Conservation (phyloP, 805 yeast genomes). For the Cyberlindnera galapagoensis region DNA sequence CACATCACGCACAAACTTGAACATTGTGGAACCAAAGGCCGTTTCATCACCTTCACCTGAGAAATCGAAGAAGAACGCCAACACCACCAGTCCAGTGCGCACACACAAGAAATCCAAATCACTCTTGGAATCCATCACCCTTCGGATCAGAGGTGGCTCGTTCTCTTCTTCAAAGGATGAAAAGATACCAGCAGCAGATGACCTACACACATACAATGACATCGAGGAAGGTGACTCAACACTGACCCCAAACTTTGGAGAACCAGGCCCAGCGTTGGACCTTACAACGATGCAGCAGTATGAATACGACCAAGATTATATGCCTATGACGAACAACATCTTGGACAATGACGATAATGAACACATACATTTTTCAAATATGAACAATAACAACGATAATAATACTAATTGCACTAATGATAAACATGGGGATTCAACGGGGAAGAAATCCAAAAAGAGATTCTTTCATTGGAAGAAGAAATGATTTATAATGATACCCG, state of each 20-base stretch:
- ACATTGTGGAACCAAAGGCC: conserved; percentile 2
- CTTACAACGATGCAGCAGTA: conserved; percentile 20
- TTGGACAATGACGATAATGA: not conserved
- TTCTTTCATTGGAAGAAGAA: conserved; percentile 13
- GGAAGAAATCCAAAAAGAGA: conserved; percentile 8
- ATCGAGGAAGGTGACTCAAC: conserved; percentile 19
- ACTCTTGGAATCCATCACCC: conserved; percentile 13
- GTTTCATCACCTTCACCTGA: conserved; percentile 5
- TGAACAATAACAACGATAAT: not conserved
- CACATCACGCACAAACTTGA: not conserved
- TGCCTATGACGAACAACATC: not conserved
- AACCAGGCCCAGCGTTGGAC: conserved; percentile 25
- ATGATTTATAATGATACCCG: conserved; percentile 2
- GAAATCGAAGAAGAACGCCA: conserved; percentile 7
- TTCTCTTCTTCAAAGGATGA: conserved; percentile 9
- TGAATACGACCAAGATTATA: conserved; percentile 66
- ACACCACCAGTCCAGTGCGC: conserved; percentile 1
- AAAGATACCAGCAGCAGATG: not conserved
- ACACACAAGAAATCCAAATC: conserved; percentile 21
- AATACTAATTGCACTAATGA: not conserved
- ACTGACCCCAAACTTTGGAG: conserved; percentile 22
- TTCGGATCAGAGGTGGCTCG: conserved; percentile 17
- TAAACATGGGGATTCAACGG: not conserved
- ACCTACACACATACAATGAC: conserved; percentile 2
- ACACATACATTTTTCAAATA: not conserved